phyloP scores from a whole-genome alignment of 495 filamentous ascomycete genomes.

The Penicillium bialowiezense region DNA sequence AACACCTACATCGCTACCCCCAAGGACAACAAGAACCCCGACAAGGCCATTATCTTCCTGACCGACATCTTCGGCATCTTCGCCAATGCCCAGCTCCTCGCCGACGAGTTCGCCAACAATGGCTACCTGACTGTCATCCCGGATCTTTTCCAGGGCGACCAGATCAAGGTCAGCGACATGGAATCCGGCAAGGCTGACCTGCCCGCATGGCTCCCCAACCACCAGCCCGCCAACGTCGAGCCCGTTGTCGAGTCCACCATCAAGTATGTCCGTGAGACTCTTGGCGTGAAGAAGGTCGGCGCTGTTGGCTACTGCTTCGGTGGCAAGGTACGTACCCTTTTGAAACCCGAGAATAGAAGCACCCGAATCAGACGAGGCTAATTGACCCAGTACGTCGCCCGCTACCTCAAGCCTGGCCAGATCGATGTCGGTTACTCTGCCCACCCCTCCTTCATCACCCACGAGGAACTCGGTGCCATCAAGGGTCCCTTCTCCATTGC shows the following conservation, averaged over 20 bases:
- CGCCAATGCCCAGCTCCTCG: constrained; percentile 75
- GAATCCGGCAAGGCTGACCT: constrained; percentile 57
- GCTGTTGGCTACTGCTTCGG: constrained; percentile 52
- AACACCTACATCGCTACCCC: constrained; percentile 43
- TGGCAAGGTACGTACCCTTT: constrained; percentile 38
- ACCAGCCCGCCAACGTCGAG: constrained; percentile 59
- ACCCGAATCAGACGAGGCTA: too few species aligned
- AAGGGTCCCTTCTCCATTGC: constrained; percentile 70
- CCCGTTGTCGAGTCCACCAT: constrained; percentile 60
- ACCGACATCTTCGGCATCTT: constrained; percentile 72
- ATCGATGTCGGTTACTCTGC: constrained; percentile 68
- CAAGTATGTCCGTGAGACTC: constrained; percentile 54
- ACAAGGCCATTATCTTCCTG: constrained; percentile 46
- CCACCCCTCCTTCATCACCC: constrained; percentile 73
- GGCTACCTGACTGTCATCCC: constrained; percentile 76
- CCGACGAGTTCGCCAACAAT: constrained; percentile 78
- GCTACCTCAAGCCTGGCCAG: constrained; percentile 44
- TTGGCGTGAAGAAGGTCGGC: constrained; percentile 65
- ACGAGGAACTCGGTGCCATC: constrained; percentile 72
- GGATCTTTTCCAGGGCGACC: constrained; percentile 75
- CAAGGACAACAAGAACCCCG: constrained; percentile 38
- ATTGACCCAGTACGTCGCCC: constrained; percentile 36
- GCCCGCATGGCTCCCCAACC: constrained; percentile 54
- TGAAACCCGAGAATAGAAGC: too few species aligned
- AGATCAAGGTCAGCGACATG: constrained; percentile 53